Base-by-base conservation (phyloP, 2,329 filamentous ascomycete species). In the Colletotrichum liaoningense region DNA sequence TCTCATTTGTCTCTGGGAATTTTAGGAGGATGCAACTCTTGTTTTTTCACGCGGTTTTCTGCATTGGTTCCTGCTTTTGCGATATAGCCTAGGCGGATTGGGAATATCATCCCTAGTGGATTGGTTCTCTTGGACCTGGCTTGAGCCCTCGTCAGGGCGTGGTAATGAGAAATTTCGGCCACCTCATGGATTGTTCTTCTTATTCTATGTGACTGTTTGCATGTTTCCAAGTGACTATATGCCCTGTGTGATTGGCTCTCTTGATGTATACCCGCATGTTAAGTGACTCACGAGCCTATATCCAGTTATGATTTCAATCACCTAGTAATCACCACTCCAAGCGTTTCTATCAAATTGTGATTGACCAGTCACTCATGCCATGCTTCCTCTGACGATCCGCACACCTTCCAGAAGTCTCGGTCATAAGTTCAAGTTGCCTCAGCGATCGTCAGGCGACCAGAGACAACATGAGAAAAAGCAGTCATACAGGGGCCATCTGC, bases 101-200 rank as follows among this genome's bases (percentile, higher is more conserved):
- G 38, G 38, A 2, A 42, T 16, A 42, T 19, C 69, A 57, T 78
- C 77, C 79, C 77, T 75, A 77, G 79, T 58, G 77, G 78, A 77
- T 70, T 12, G 58, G 77, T 69, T 65, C 73, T 67, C 74, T n/a
- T 9, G 16, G 74, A 70, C 69, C 76, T 42, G 76, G 77, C 76
- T 78, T 77, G 75, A 77, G 78, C 80, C 80, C 79, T 79, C 77
- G 76, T 80, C 73, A 77, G 79, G 81, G 79, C 75, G 79, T 77
- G 78, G 79, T 80, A 83, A 83, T 82, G 80, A 81, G 79, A 82
- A 77, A 81, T 78, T 80, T 80, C 79, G 80, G 82, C 81, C 81
- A 79, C 79, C 81, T 82, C 82, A 78, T 24, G 14, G 22, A 26
- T 42, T 49, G 38, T 63, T 71, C 22, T 35, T 24, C 22, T 24